A percentile compares a stretch with the other conserved stretches of the same genome.
These are phyloP conservation scores for Cadophora gregata DNA, from an alignment of 2,329 filamentous ascomycete genomes.

Conservation along the genomic window DNA sequence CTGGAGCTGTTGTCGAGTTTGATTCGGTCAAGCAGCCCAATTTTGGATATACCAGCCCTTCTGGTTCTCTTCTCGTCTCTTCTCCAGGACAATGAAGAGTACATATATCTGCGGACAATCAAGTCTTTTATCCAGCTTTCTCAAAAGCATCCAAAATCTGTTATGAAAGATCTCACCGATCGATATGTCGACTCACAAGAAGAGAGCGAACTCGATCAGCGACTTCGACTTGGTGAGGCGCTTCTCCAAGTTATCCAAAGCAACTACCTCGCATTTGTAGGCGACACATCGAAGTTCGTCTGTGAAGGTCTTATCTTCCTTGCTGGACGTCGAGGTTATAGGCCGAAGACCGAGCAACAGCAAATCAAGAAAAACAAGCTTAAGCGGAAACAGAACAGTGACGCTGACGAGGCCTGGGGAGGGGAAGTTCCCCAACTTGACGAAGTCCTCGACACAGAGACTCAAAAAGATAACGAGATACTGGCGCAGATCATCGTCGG, in stretches of 20 bases:
- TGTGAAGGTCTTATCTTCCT: constrained; percentile 66
- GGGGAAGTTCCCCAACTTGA: constrained; percentile 57
- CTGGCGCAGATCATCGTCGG: constrained; percentile 66
- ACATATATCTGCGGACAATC: constrained; percentile 72
- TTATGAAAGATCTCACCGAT: constrained; percentile 67
- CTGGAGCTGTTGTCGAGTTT: constrained; percentile 64
- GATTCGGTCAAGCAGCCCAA: constrained; percentile 58
- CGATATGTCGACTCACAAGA: constrained; percentile 71
- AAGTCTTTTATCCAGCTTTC: constrained; percentile 66
- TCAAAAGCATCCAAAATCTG: constrained; percentile 65
- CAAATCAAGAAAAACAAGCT: constrained; percentile 59
- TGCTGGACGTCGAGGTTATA: constrained; percentile 66
- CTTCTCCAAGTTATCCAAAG: constrained; percentile 68
- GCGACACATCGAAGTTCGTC: constrained; percentile 57
- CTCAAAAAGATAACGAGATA: constrained; percentile 51
- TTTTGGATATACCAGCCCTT: constrained; percentile 70
- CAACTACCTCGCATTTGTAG: constrained; percentile 60
- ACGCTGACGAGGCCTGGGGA: constrained; percentile 60
- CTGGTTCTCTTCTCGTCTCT: constrained; percentile 68
- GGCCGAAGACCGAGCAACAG: constrained; percentile 63
- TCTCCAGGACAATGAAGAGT: constrained; percentile 71
- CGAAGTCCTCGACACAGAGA: constrained; percentile 44
- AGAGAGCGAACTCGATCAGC: constrained; percentile 62
- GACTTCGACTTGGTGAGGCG: constrained; percentile 73
- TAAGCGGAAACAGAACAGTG: constrained; percentile 55